Percentiles rank a stretch among this genome's conserved stretches.
These are phyloP conservation scores for Rhodotorula sp. DNA, from an alignment of 1,284 basidiomycete species.

Conservation along the genomic window DNA sequence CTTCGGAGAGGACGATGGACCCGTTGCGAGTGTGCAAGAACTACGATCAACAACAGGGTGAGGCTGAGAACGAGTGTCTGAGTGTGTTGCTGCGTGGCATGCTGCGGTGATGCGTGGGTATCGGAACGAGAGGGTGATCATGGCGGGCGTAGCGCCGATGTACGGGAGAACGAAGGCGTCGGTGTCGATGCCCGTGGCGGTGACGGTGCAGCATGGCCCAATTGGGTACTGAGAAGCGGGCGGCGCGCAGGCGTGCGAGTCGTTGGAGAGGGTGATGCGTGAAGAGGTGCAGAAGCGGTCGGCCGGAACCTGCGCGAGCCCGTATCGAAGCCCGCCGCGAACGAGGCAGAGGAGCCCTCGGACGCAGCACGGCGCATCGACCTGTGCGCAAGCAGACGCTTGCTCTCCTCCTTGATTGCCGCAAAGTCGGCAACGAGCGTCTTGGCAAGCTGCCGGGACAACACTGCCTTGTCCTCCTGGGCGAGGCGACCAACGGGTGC, in stretches of 20 bases:
- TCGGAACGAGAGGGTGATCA: no score
- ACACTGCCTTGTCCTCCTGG: constrained; percentile 77
- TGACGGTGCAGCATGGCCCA: no score
- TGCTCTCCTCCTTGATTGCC: constrained; percentile 1
- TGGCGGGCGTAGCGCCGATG: no score
- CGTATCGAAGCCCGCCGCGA: neutral
- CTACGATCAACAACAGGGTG: neutral
- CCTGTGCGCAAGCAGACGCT: neutral
- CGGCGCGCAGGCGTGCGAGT: no score
- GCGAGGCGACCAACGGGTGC: constrained; percentile 76
- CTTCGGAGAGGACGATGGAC: neutral
- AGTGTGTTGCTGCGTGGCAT: no score
- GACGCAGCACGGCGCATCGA: neutral
- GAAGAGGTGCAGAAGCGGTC: no score
- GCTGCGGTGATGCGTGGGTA: no score
- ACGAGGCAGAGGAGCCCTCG: neutral
- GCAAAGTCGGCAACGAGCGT: constrained; percentile 59
- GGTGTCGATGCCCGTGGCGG: no score
- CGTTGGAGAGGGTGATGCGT: no score
- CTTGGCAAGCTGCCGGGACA: constrained; percentile 83
- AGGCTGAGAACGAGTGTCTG: no score
- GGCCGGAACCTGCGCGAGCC: neutral
- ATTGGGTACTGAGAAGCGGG: no score
- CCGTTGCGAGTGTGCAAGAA: neutral
- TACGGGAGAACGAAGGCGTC: no score